Percentiles rank a stretch among this genome's conserved stretches.
These are phyloP conservation scores for Calonectria pteridis DNA, from an alignment of 2,329 filamentous ascomycete species.

Conservation along the genomic window DNA sequence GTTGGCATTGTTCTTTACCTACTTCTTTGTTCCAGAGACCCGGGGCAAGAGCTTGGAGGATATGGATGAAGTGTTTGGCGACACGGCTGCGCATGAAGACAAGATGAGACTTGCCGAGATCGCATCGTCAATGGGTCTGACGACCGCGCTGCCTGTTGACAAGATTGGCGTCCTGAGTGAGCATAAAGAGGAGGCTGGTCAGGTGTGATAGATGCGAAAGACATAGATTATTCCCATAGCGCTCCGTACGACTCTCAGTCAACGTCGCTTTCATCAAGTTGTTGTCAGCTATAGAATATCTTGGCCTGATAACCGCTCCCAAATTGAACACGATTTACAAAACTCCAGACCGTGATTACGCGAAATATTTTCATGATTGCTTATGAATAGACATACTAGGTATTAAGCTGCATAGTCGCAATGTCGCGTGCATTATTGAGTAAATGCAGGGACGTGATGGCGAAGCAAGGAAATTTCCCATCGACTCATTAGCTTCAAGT, in stretches of 20 bases:
- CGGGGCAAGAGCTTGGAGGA: slow-evolving; percentile 67
- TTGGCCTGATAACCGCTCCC: no score
- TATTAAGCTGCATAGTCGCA: not conserved
- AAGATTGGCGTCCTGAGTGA: slow-evolving; percentile 23
- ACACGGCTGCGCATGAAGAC: slow-evolving; percentile 35
- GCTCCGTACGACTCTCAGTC: no score
- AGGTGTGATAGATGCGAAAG: not conserved
- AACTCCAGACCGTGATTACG: not conserved
- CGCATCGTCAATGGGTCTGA: slow-evolving; percentile 23
- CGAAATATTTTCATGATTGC: not conserved
- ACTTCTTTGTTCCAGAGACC: slow-evolving; percentile 70
- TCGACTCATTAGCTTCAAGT: not conserved
- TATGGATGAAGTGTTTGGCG: slow-evolving; percentile 64
- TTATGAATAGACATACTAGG: not conserved
- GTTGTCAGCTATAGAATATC: no score
- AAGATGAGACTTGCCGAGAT: slow-evolving; percentile 21
- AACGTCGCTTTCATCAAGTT: no score
- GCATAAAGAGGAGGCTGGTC: not conserved
- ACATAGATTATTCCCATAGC: not conserved
- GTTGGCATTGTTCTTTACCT: slow-evolving; percentile 63
- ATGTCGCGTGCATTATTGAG: rapidly evolving
- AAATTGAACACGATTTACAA: not conserved
- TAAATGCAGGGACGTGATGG: not conserved
- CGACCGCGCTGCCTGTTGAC: not conserved
- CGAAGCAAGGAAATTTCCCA: not conserved